Evolutionary conservation across 2,329 filamentous ascomycete species (phyloP).

Genomic region (Monosporascus sp.): DNA sequence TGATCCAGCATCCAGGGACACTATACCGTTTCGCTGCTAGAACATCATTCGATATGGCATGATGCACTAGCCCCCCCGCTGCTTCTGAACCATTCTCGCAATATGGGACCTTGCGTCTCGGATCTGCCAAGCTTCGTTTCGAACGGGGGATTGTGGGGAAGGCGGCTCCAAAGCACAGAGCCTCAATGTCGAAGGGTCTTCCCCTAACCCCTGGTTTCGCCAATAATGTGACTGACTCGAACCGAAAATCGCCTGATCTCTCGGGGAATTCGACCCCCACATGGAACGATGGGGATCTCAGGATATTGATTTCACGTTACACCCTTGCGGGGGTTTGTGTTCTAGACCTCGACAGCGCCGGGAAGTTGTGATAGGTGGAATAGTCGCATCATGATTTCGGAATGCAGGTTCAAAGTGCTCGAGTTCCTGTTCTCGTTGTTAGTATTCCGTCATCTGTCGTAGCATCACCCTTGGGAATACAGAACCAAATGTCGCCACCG

Average conservation of each 20-base stretch:
- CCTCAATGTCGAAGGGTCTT: slow-evolving; percentile 20
- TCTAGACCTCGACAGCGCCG: slow-evolving; percentile 6
- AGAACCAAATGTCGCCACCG: slow-evolving; percentile 13
- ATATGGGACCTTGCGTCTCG: slow-evolving; percentile 1
- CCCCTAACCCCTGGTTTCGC: slow-evolving; percentile 16
- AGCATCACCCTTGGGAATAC: neutral
- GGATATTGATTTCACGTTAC: slow-evolving; percentile 2
- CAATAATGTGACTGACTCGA: slow-evolving; percentile 16
- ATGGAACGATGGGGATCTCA: slow-evolving; percentile 4
- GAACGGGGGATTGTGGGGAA: slow-evolving; percentile 5
- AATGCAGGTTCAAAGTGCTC: neutral
- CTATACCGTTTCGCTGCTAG: slow-evolving; percentile 8
- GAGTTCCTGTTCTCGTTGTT: neutral
- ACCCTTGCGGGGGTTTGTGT: slow-evolving; percentile 5
- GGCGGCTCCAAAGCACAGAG: slow-evolving; percentile 23
- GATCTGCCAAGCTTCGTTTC: slow-evolving; percentile 4
- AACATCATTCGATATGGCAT: slow-evolving; percentile 23
- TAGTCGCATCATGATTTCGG: neutral
- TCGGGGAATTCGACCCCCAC: slow-evolving; percentile 12
- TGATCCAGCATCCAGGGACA: slow-evolving; percentile 8
- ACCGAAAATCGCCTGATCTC: slow-evolving; percentile 18
- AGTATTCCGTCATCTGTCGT: slow-evolving; percentile 1
- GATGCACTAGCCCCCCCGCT: slow-evolving; percentile 15
- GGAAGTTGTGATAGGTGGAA: neutral
- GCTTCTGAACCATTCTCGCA: slow-evolving; percentile 4